phyloP scores from a whole-genome alignment of 2,329 filamentous ascomycete genomes.

The Paracoccidioides brasiliensis region DNA sequence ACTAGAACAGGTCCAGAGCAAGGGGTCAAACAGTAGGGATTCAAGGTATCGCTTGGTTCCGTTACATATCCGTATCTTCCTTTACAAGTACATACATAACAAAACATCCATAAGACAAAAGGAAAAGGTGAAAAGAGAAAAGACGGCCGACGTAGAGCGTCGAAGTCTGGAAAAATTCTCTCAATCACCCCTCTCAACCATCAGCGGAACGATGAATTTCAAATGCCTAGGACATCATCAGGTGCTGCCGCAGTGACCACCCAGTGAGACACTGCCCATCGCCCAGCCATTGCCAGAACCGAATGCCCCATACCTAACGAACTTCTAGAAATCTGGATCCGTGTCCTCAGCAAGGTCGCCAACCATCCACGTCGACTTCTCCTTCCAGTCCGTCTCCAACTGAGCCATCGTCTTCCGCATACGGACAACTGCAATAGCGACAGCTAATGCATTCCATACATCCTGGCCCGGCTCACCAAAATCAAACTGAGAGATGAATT shows the following conservation, averaged over 20 bases:
- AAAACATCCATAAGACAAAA: not conserved
- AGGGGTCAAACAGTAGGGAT: not conserved
- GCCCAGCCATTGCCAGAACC: not conserved
- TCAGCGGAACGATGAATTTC: not conserved
- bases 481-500: constrained; percentile 40
- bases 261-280: not conserved
- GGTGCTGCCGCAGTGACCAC: not conserved
- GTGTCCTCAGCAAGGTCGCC: not conserved
- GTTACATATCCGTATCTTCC: not conserved
- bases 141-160: not conserved
- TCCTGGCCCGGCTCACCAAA: constrained; percentile 41
- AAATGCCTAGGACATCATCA: too few relatives aligned
- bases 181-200: not conserved
- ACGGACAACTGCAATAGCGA: constrained; percentile 44
- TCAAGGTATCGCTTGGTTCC: not conserved
- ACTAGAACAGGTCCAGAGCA: not conserved
- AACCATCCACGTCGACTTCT: constrained; percentile 10
- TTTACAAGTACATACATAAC: not conserved
- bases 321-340: not conserved
- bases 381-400: constrained; percentile 25
- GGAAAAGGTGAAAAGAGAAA: too few relatives aligned
- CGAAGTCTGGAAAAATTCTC: too few relatives aligned
- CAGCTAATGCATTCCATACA: constrained; percentile 47
- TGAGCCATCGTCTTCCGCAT: constrained; percentile 38
- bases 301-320: not conserved